These are phyloP conservation scores for Grifola frondosa DNA, from an alignment of 1,284 basidiomycete species.

Conservation along the genomic window DNA sequence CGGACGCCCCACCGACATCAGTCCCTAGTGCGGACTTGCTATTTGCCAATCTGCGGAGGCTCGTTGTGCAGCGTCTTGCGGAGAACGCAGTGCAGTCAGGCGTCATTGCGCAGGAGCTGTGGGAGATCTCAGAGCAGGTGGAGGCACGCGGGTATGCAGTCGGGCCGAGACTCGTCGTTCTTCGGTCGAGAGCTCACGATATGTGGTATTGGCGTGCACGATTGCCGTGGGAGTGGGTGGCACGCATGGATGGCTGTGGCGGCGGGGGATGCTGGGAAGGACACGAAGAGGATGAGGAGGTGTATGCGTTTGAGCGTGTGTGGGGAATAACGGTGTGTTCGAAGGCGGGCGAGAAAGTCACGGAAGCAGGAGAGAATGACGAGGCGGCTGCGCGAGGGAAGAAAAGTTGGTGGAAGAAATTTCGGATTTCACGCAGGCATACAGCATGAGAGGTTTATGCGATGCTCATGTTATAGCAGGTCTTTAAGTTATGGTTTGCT, in stretches of 20 bases:
- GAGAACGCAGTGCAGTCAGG: conserved; percentile 9
- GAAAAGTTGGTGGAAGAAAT: too few species aligned
- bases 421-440: too few species aligned
- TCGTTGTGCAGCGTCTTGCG: conserved; percentile 13
- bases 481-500: too few species aligned
- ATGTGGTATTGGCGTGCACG: conserved; percentile 12
- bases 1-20: background rate
- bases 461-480: too few species aligned
- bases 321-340: conserved; percentile 7
- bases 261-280: conserved; percentile 10
- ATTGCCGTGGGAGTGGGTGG: conserved; percentile 17
- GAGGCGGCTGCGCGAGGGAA: background rate
- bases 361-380: background rate
- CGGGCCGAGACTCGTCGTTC: conserved; percentile 7
- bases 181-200: conserved; percentile 11
- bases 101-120: conserved; percentile 8
- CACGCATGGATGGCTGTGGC: conserved; percentile 8
- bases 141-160: background rate
- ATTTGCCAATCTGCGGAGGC: conserved; percentile 8
- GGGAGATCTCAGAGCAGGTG: background rate
- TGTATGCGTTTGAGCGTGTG: conserved; percentile 14
- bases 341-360: conserved; percentile 1
- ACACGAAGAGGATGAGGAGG: conserved; percentile 15
- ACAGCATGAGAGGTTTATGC: too few species aligned
- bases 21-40: background rate